phyloP scores from a whole-genome alignment of 208 protist genomes.

The Zelonia costaricensis region DNA sequence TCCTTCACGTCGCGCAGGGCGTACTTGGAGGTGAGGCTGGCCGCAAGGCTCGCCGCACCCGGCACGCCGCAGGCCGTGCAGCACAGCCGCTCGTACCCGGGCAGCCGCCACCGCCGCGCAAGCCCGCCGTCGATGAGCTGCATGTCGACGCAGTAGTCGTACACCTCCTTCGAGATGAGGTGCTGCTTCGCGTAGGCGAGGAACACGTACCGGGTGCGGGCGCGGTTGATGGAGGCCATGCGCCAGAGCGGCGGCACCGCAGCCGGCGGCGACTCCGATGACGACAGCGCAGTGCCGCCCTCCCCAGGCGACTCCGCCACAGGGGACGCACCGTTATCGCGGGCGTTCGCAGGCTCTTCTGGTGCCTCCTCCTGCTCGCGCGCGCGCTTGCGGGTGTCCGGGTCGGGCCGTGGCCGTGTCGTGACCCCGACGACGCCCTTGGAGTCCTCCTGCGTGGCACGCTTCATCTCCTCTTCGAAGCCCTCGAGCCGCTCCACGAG shows the following conservation, averaged over 20 bases:
- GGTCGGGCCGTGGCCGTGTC: conserved; percentile 10
- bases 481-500: conserved; percentile 63
- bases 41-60: conserved; percentile 59
- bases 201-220: conserved; percentile 83
- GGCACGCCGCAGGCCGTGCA: conserved; percentile 81
- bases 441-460: conserved; percentile 68
- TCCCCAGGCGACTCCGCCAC: neutral
- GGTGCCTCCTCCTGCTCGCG: conserved; percentile 19
- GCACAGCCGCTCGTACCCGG: conserved; percentile 85
- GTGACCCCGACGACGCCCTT: conserved; percentile 50
- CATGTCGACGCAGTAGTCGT: conserved; percentile 88
- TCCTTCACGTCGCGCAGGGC: conserved; percentile 55
- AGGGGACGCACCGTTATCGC: neutral
- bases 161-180: conserved; percentile 60
- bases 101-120: conserved; percentile 71
- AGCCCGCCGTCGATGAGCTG: conserved; percentile 83
- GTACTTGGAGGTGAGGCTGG: conserved; percentile 50
- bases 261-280: neutral
- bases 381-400: conserved; percentile 2
- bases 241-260: conserved; percentile 76
- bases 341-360: neutral
- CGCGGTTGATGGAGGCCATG: conserved; percentile 78
- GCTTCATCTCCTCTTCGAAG: conserved; percentile 75
- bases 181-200: conserved; percentile 53
- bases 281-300: no score